Evolutionary conservation across 768 basidiomycete species (phyloP).

Genomic region (Amanita rimosa): DNA sequence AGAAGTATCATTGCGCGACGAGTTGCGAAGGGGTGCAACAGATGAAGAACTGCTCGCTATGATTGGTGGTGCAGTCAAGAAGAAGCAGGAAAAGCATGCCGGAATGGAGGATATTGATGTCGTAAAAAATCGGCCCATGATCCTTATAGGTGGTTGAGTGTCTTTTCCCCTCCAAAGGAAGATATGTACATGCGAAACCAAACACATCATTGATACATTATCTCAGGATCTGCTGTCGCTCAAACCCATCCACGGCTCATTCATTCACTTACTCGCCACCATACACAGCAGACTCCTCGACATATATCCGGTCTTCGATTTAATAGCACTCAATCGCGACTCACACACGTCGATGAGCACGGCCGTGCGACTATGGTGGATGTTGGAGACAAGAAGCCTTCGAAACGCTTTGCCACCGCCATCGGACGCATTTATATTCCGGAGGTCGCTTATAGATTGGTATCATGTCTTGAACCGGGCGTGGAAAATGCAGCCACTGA

Average conservation of each 20-base stretch:
- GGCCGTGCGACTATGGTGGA: conserved; percentile 83
- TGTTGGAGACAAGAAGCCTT: conserved; percentile 49
- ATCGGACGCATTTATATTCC: conserved; percentile 64
- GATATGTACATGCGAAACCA: background rate
- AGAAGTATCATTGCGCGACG: conserved; percentile 72
- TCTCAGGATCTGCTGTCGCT: conserved; percentile 7
- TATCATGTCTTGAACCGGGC: conserved; percentile 25
- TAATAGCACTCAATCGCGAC: conserved; percentile 17
- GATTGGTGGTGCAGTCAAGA: conserved; percentile 52
- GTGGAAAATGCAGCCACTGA: conserved; percentile 22
- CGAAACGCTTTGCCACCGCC: conserved; percentile 65
- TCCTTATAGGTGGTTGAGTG: conserved; percentile 87
- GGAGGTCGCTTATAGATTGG: conserved; percentile 48
- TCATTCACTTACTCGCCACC: background rate
- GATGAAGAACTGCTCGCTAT: conserved; percentile 51
- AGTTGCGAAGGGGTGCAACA: conserved; percentile 51
- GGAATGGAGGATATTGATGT: conserved; percentile 79
- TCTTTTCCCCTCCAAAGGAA: conserved; percentile 12
- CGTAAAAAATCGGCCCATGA: conserved; percentile 77
- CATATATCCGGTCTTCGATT: conserved; percentile 11
- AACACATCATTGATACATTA: conserved; percentile 10
- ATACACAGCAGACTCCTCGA: background rate
- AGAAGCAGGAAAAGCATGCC: conserved; percentile 74
- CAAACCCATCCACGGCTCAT: background rate
- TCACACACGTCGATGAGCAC: conserved; percentile 65